Base-by-base conservation (phyloP, 1,139 yeast species). In the Yamadazyma membranifaciens region DNA sequence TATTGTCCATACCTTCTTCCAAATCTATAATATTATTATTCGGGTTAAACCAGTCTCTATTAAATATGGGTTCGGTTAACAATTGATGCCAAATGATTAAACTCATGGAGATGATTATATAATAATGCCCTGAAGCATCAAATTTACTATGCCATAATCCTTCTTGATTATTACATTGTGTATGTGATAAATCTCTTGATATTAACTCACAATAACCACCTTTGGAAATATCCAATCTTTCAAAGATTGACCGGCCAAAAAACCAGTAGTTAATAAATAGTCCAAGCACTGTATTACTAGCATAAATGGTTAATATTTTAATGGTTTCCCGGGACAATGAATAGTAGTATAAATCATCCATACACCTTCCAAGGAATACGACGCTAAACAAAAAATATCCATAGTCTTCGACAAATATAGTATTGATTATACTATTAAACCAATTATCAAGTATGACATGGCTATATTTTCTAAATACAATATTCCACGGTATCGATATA, bases 111-210 rank as follows among this genome's bases (percentile, higher is more conserved):
- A 72, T 58, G 3, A 81, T 49, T 36, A 81, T 69, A 49, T 78
- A 76, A 44, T 73, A 75, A 55, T 83, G 89, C 0, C 89, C 87
- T 22, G 87, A 80, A 1, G 75, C 58, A 54, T 82, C 87, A 47
- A 79, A 78, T 3, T 83, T 84, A 30, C 78, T 74, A 5, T 55
- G 56, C 84, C 87, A 82, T 20, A 43, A 43, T 1, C 72, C 73
- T 15, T 62, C 60, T 1, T 45, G 44, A 38, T 36, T 24, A 13
- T 38, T 34, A 42, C 60, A 55, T n/a, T 43, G 10, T 15, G 15
- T 5, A 31, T 29, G 38, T 3, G 37, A 20, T 9, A 38, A 22
- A 5, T n/a, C 31, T 24, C 31, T 5, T 15, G 33, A 11, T 10
- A 17, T 16, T n/a, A 31, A 15, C 4, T 38, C 48, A 46, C 81